These are phyloP conservation scores for Diaporthe humulicola DNA, from an alignment of 2,329 filamentous ascomycete species.

Conservation along the genomic window DNA sequence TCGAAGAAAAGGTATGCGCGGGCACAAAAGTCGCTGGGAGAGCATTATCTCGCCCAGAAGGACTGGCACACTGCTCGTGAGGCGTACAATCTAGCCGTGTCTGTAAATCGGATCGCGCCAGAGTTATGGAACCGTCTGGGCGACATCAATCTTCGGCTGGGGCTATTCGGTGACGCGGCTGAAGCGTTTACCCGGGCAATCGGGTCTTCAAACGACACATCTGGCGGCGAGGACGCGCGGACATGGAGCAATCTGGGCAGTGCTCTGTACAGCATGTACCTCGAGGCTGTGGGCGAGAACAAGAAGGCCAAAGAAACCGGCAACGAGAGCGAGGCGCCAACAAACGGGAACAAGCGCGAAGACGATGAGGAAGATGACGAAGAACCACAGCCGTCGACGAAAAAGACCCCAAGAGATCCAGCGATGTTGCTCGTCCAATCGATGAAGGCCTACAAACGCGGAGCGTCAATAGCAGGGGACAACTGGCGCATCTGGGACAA, in stretches of 20 bases:
- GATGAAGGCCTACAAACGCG: slow-evolving; percentile 87
- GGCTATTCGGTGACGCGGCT: slow-evolving; percentile 82
- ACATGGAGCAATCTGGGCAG: slow-evolving; percentile 96
- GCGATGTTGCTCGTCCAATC: slow-evolving; percentile 78
- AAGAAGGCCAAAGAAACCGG: slow-evolving; percentile 45
- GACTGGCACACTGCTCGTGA: slow-evolving; percentile 78
- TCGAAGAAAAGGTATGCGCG: slow-evolving; percentile 85
- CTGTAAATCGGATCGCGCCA: slow-evolving; percentile 84
- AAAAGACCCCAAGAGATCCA: slow-evolving; percentile 57
- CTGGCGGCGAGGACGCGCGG: slow-evolving; percentile 90
- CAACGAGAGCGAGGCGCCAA: slow-evolving; percentile 40
- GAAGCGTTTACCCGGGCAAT: slow-evolving; percentile 88
- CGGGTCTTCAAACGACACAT: slow-evolving; percentile 66
- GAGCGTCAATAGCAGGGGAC: slow-evolving; percentile 84
- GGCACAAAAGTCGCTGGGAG: slow-evolving; percentile 88
- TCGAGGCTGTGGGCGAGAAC: slow-evolving; percentile 60
- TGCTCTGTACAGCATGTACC: slow-evolving; percentile 79
- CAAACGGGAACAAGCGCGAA: slow-evolving; percentile 39
- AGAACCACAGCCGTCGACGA: slow-evolving; percentile 19
- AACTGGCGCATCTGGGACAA: slow-evolving; percentile 98
- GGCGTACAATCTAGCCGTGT: slow-evolving; percentile 83
- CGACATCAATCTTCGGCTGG: slow-evolving; percentile 85
- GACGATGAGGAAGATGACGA: slow-evolving; percentile 49
- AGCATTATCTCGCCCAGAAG: slow-evolving; percentile 77
- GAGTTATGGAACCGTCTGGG: slow-evolving; percentile 92